Evolutionary conservation across 805 yeast species (phyloP).

Genomic region (Starmerella sp.): DNA sequence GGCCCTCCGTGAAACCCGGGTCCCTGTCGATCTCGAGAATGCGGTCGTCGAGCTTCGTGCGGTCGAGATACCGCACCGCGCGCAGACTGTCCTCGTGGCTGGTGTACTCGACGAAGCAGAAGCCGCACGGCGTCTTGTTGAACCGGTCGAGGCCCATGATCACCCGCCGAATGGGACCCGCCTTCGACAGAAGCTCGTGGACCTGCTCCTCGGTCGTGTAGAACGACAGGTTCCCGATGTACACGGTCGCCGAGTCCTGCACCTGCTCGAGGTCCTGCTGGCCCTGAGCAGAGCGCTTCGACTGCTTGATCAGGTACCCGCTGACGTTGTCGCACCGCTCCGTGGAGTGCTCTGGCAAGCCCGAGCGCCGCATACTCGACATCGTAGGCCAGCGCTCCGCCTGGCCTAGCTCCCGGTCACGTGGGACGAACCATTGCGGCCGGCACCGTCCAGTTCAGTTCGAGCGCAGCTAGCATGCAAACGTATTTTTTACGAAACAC

Average conservation of each 20-base stretch:
- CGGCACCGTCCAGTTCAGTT: too few species aligned
- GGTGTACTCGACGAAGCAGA: slow-evolving; percentile 79
- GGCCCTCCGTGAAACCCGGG: slow-evolving; percentile 90
- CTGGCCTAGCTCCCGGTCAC: not conserved
- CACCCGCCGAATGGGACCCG: slow-evolving; percentile 62
- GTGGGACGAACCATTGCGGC: too few species aligned
- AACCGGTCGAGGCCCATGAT: slow-evolving; percentile 92
- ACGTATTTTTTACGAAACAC: too few species aligned
- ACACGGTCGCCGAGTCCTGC: slow-evolving; percentile 60
- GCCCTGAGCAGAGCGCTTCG: slow-evolving; percentile 28
- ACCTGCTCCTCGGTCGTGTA: slow-evolving; percentile 93
- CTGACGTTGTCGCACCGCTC: slow-evolving; percentile 31
- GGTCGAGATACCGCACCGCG: slow-evolving; percentile 71
- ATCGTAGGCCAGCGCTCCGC: not conserved
- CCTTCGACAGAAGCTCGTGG: slow-evolving; percentile 68
- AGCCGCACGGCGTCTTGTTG: slow-evolving; percentile 90
- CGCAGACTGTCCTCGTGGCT: slow-evolving; percentile 60
- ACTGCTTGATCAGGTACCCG: slow-evolving; percentile 28
- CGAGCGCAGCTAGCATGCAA: too few species aligned
- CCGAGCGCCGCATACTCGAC: slow-evolving; percentile 1
- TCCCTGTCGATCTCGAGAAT: slow-evolving; percentile 79
- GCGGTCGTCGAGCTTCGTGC: slow-evolving; percentile 75
- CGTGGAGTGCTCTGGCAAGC: slow-evolving; percentile 28
- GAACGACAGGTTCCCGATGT: slow-evolving; percentile 83
- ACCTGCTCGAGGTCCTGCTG: slow-evolving; percentile 52